Conservation (phyloP, 805 yeast species). For the Lipomyces yamanashiensis region DNA sequence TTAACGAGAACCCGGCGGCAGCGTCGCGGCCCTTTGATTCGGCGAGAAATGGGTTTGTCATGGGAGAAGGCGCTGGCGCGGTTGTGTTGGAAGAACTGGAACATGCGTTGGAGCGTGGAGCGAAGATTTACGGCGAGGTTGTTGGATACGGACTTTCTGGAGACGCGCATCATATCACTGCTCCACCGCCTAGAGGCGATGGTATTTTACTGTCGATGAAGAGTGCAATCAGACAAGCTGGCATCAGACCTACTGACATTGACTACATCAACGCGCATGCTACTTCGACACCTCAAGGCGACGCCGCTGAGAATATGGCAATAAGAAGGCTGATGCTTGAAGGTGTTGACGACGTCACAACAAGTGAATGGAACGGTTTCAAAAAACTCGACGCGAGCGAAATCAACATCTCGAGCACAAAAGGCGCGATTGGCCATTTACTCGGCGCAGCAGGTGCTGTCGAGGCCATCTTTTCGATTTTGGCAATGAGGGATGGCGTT, state of each 20-base stretch:
- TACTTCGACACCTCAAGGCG: constrained; percentile 89
- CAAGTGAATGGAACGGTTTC: constrained; percentile 17
- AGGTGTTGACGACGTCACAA: constrained; percentile 48
- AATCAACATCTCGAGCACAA: constrained; percentile 70
- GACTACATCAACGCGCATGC: constrained; percentile 96
- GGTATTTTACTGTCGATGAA: constrained; percentile 87
- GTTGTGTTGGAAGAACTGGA: constrained; percentile 75
- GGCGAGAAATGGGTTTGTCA: constrained; percentile 80
- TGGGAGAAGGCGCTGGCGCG: constrained; percentile 92
- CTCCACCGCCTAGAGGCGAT: constrained; percentile 79
- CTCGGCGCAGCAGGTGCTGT: constrained; percentile 97
- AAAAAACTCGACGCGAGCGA: constrained; percentile 23
- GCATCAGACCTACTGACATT: constrained; percentile 54
- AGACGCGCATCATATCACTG: constrained; percentile 91
- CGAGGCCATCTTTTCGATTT: constrained; percentile 79
- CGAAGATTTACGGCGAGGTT: constrained; percentile 74
- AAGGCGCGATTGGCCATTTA: constrained; percentile 91
- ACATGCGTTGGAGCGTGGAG: constrained; percentile 69
- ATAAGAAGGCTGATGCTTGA: constrained; percentile 58
- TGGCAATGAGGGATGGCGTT: constrained; percentile 60
- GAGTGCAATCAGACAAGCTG: constrained; percentile 64
- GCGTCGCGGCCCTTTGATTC: constrained; percentile 90
- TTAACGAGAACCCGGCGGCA: constrained; percentile 61
- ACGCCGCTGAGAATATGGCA: constrained; percentile 82
- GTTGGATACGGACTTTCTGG: constrained; percentile 89